Conservation (phyloP, 1,139 yeast species). For the Kluyveromyces sp. region DNA sequence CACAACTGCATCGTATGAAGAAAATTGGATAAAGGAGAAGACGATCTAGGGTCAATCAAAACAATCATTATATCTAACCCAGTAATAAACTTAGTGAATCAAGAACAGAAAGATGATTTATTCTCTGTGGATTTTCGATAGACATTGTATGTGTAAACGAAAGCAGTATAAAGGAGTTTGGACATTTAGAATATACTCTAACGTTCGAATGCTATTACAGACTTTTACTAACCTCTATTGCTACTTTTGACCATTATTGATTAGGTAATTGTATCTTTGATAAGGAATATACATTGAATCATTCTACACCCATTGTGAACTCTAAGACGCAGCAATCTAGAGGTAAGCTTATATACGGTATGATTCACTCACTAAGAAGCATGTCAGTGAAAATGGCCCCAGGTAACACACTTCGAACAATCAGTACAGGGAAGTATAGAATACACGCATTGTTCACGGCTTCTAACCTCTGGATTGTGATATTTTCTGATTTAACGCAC, state of each 20-base stretch:
- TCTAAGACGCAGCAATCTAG: slow-evolving; percentile 53
- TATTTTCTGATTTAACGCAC: slow-evolving; percentile 60
- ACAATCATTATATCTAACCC: background rate
- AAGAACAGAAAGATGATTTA: slow-evolving; percentile 35
- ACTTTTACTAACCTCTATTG: slow-evolving; percentile 9
- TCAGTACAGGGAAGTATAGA: slow-evolving; percentile 64
- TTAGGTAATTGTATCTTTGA: slow-evolving; percentile 58
- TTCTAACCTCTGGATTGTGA: slow-evolving; percentile 65
- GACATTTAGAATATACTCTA: too few relatives aligned
- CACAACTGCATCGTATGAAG: too few relatives aligned
- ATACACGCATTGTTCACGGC: slow-evolving; percentile 78
- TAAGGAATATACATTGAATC: slow-evolving; percentile 46
- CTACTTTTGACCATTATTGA: background rate
- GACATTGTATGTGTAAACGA: slow-evolving; percentile 51
- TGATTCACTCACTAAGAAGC: slow-evolving; percentile 69
- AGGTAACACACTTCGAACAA: slow-evolving; percentile 51
- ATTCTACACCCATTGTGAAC: slow-evolving; percentile 43
- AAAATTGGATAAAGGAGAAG: too few relatives aligned
- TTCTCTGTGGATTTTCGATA: slow-evolving; percentile 82
- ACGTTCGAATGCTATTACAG: too few relatives aligned
- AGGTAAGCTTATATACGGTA: slow-evolving; percentile 82
- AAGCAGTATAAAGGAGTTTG: too few relatives aligned
- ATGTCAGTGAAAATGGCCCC: slow-evolving; percentile 54
- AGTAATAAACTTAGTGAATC: background rate
- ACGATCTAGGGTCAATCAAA: too few relatives aligned